Base-by-base conservation (phyloP, 352 stramenopile genomes). In the Phytophthora palmivora region DNA sequence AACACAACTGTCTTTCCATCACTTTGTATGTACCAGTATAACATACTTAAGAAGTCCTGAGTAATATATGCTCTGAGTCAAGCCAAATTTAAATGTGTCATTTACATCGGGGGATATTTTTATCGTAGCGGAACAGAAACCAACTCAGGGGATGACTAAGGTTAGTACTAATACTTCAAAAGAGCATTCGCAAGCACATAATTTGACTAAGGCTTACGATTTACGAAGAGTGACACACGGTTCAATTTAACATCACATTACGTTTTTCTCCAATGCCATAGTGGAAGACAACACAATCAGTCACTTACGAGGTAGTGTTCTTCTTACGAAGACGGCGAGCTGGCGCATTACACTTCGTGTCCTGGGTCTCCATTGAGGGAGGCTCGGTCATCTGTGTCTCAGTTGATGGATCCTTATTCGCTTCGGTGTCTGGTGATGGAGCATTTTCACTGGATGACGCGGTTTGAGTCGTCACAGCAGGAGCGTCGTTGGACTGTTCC, bases 321-420 rank as follows among this genome's bases (percentile, higher is more conserved):
- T 66, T 66, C 22, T 53, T 47, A 18, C 39, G 38, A 48, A 53
- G 58, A 39, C 58, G 58, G 37, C 58, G 48, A 22, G 49, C 58
- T 22, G 58, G 58, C 10, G 41, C 55, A 9, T 56, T 60, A 16
- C 58, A 66, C 47, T 66, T 66, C 4, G 48, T 60, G 0, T 66
- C 55, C 26, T 48, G 32, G 0, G 47, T 49, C 7, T 48, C 58
- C 26, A 26, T 45, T 9, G 41, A 14, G 16, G 56, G 46, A 34
- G 37, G 10, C 11, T 34, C 38, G 1, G 51, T 51, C 10, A 16
- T 21, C 30, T 49, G 24, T 2, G 39, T 59, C 11, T 33, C 38
- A 22, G 51, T 32, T 3, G 50, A 32, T 1, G 37, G 39, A n/a
- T 16, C 11, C 16, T 50, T 39, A 6, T 30, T 26, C 4, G 50